These are phyloP conservation scores for Vitis hybrid DNA, from an alignment of 177 flowering plant genomes.

Conservation along the genomic window DNA sequence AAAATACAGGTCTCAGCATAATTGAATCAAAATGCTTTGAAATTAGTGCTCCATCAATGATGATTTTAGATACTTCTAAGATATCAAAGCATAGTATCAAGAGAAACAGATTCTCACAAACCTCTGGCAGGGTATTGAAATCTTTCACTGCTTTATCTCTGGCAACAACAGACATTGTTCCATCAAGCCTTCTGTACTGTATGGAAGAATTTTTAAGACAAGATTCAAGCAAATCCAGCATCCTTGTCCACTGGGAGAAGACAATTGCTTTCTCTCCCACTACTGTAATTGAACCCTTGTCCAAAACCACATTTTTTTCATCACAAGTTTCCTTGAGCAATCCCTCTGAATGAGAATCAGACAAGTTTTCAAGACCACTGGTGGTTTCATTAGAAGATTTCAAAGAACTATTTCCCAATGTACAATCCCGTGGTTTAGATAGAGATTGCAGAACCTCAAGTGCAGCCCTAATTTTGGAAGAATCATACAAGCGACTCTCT, in stretches of 20 bases:
- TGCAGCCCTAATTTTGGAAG: slow-evolving; percentile 86
- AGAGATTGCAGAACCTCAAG: slow-evolving; percentile 66
- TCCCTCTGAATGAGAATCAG: slow-evolving; percentile 15
- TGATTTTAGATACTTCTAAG: background rate
- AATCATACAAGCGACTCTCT: slow-evolving; percentile 31
- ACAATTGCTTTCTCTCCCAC: slow-evolving; percentile 81
- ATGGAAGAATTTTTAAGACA: slow-evolving; percentile 66
- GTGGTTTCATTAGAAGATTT: slow-evolving; percentile 14
- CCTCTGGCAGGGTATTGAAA: slow-evolving; percentile 86
- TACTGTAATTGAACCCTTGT: slow-evolving; percentile 16
- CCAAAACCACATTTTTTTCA: slow-evolving; percentile 8
- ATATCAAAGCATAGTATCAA: background rate
- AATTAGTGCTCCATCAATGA: background rate
- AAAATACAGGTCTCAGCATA: background rate
- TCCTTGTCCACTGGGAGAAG: slow-evolving; percentile 96
- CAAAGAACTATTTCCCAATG: slow-evolving; percentile 9
- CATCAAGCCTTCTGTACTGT: slow-evolving; percentile 89
- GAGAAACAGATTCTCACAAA: slow-evolving; percentile 19
- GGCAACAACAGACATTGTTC: slow-evolving; percentile 86
- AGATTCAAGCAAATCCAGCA: slow-evolving; percentile 87
- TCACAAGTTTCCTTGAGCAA: slow-evolving; percentile 14
- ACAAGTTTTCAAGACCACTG: slow-evolving; percentile 19
- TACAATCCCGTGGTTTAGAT: slow-evolving; percentile 29
- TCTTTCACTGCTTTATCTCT: slow-evolving; percentile 91
- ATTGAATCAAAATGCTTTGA: background rate